A percentile compares a stretch with the other conserved stretches of the same genome.
These are phyloP conservation scores for Penicillium carneum DNA, from an alignment of 2,329 filamentous ascomycete species.

Conservation along the genomic window DNA sequence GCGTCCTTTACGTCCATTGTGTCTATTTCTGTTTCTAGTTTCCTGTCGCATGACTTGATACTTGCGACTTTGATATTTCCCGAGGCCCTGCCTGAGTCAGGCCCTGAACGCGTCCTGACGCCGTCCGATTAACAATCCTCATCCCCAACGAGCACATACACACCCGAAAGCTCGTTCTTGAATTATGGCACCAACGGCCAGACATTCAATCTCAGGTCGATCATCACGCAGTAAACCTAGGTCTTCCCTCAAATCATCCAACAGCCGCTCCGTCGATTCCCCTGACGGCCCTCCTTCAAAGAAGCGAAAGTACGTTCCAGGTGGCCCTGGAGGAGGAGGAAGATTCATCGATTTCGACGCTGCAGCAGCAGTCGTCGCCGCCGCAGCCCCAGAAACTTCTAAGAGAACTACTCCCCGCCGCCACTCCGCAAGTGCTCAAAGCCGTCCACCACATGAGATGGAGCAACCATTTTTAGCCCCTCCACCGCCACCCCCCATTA, in stretches of 20 bases:
- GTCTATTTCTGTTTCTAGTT: conserved; percentile 1
- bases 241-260: conserved; percentile 42
- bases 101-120: conserved; percentile 31
- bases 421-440: conserved; percentile 58
- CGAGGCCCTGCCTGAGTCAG: conserved; percentile 9
- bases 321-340: conserved; percentile 84
- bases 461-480: conserved; percentile 37
- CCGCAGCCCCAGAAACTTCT: conserved; percentile 55
- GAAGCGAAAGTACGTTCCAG: conserved; percentile 80
- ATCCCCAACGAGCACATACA: conserved; percentile 25
- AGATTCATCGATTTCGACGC: conserved; percentile 77
- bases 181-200: conserved; percentile 45
- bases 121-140: conserved; percentile 31
- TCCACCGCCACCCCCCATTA: conserved; percentile 39
- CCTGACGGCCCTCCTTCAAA: conserved; percentile 70
- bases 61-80: background rate
- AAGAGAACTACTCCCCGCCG: conserved; percentile 48
- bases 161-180: conserved; percentile 19
- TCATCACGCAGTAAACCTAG: conserved; percentile 43
- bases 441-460: conserved; percentile 60
- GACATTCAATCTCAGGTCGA: conserved; percentile 38
- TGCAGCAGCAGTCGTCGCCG: conserved; percentile 65
- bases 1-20: conserved; percentile 13
- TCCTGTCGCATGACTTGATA: conserved; percentile 5
- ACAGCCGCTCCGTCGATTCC: conserved; percentile 36